Conservation (phyloP, 106 monocot species). For the Posidonia australis region DNA sequence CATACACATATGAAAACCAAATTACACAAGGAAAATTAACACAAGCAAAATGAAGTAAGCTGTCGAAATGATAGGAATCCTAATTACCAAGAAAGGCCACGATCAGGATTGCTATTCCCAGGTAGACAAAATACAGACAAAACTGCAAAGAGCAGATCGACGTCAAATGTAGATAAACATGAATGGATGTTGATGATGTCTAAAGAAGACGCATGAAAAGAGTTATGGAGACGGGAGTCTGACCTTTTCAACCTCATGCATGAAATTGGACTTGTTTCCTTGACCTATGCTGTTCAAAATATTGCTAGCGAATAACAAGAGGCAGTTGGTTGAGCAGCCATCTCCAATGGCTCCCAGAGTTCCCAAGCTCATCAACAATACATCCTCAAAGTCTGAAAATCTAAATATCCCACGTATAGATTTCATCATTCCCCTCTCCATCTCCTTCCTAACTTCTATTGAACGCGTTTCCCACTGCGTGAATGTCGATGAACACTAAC, state of each 20-base stretch:
- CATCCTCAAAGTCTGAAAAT: constrained; percentile 52
- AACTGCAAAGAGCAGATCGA: constrained; percentile 28
- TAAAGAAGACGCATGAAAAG: not conserved
- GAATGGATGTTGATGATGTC: not conserved
- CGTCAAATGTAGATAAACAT: too few species aligned
- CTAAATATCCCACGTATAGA: constrained; percentile 30
- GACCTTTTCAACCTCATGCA: constrained; percentile 70
- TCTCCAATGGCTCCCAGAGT: constrained; percentile 67
- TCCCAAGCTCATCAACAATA: constrained; percentile 57
- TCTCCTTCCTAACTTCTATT: too few species aligned
- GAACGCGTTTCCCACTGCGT: too few species aligned
- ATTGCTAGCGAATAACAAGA: constrained; percentile 53
- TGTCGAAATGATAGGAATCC: not conserved
- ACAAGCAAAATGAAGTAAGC: not conserved
- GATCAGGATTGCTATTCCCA: constrained; percentile 50
- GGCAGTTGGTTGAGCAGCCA: constrained; percentile 54
- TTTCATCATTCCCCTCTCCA: constrained; percentile 2
- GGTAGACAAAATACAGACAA: constrained; percentile 60
- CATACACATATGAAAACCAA: not conserved
- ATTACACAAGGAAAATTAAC: not conserved
- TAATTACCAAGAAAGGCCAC: constrained; percentile 72
- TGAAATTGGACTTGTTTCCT: constrained; percentile 27
- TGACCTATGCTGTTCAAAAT: constrained; percentile 56
- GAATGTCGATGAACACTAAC: too few species aligned
- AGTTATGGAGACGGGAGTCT: not conserved